A percentile compares a stretch with the other conserved stretches of the same genome.
Evolutionary conservation across 2,329 filamentous ascomycete genomes (phyloP).

Genomic region (Coniosporium uncinatum): DNA sequence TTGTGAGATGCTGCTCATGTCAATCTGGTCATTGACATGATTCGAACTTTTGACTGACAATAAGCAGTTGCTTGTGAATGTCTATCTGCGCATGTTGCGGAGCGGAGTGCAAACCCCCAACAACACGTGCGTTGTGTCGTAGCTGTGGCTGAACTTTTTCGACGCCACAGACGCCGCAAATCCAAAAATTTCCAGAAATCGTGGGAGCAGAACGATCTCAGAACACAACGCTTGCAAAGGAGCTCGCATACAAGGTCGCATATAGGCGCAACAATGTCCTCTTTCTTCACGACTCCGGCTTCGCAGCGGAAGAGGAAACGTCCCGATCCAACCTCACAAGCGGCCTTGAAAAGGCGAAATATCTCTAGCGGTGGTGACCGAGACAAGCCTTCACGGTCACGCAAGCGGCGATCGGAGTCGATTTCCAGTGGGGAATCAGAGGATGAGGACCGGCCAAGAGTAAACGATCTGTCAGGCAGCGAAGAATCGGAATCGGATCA

Average conservation of each 20-base stretch:
- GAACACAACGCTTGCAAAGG: neutral
- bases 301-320: slow-evolving; percentile 91
- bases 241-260: too few species aligned
- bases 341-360: slow-evolving; percentile 55
- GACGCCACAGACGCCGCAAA: neutral
- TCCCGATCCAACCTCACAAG: slow-evolving; percentile 34
- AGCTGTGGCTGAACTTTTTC: slow-evolving; percentile 1
- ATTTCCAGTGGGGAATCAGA: slow-evolving; percentile 82
- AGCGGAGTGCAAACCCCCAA: neutral
- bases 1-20: neutral
- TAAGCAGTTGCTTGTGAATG: too few species aligned
- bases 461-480: slow-evolving; percentile 36
- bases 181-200: neutral
- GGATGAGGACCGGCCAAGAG: slow-evolving; percentile 47
- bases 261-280: slow-evolving; percentile 67
- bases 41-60: too few species aligned
- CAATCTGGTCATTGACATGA: neutral
- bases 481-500: slow-evolving; percentile 63
- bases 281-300: slow-evolving; percentile 89
- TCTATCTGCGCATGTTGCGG: slow-evolving; percentile 3
- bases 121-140: neutral
- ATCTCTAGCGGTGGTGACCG: too few species aligned
- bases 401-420: slow-evolving; percentile 62
- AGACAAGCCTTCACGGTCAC: slow-evolving; percentile 35
- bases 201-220: neutral